Base-by-base conservation (phyloP, 768 basidiomycete species). In the Crepidotus variabilis region DNA sequence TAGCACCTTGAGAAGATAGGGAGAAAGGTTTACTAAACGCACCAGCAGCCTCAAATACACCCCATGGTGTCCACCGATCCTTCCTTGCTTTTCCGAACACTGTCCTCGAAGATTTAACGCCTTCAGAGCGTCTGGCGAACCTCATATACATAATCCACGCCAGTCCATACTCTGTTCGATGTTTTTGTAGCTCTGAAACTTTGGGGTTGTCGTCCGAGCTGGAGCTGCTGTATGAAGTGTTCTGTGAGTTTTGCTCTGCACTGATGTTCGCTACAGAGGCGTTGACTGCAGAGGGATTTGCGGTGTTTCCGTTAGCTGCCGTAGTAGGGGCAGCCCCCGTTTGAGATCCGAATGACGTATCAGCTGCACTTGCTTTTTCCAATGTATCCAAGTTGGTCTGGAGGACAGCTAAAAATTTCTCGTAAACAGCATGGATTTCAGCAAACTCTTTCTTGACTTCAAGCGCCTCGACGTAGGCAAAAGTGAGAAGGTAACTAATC, bases 21-120 rank as follows among this genome's bases (percentile, higher is more conserved):
- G 22, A 54, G 33, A 16, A 21, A 45, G 32, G 6, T 8, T 20
- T 6, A 47, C 32, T 6, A 52, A 36, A 50, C 63, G 28, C 60
- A 95, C 94, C 94, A 54, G 92, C 87, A 45, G 94, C 90, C 69
- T 98, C 95, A 63, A 87, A 96, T 0, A 93, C 89, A 65, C 95
- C 90, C 97, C 97, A 98, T 14, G 91, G 80, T 1, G 82, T 82
- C 82, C 81, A 90, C 47, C 79, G 79, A 61, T 81, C 79, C 65
- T 85, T 90, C 61, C 94, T 79, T 10, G 94, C 92, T 70, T 87
- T 88, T 18, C 80, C 82, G 63, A 98, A 98, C 6, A 94, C 74
- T 0, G 78, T 75, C 54, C 95, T 77, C 39, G 89, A 87, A 2
- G 87, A 76, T 70, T 90, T 90, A 62, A 92, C 81, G 18, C 92